Evolutionary conservation across 176 grass and related monocot species (phyloP).

Genomic region (Paspalum vaginatum): DNA sequence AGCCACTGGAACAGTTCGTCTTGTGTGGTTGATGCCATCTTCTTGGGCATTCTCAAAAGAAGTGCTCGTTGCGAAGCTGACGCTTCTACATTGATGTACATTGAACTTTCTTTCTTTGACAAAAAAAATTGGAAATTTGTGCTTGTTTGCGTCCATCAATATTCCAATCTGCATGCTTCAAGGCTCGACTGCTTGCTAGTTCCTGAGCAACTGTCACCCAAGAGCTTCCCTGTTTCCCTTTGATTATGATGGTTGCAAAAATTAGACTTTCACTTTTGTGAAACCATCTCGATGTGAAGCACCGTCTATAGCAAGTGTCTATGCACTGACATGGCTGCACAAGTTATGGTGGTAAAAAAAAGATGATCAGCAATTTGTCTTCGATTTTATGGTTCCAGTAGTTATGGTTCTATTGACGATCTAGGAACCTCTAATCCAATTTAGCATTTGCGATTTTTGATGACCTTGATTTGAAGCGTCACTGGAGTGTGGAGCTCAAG

Average conservation of each 20-base stretch:
- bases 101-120: neutral
- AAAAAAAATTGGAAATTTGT: too few relatives aligned
- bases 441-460: neutral
- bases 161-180: too few relatives aligned
- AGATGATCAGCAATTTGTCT: neutral
- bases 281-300: neutral
- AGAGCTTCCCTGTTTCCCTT: too few relatives aligned
- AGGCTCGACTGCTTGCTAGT: too few relatives aligned
- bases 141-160: too few relatives aligned
- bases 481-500: constrained; percentile 12
- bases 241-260: too few relatives aligned
- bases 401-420: neutral
- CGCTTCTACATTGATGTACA: neutral
- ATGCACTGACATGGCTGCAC: neutral
- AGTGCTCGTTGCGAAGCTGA: neutral
- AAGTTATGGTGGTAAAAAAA: too few relatives aligned
- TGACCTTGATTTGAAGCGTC: neutral
- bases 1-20: neutral
- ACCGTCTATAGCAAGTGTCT: neutral
- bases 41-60: neutral
- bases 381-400: neutral
- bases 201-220: too few relatives aligned
- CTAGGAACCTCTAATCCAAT: neutral
- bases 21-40: constrained; percentile 1
- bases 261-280: too few relatives aligned